Percentiles rank a stretch among this genome's conserved stretches.
Conservation (phyloP, 75 land plant genomes). For the Larix kaempferi region DNA sequence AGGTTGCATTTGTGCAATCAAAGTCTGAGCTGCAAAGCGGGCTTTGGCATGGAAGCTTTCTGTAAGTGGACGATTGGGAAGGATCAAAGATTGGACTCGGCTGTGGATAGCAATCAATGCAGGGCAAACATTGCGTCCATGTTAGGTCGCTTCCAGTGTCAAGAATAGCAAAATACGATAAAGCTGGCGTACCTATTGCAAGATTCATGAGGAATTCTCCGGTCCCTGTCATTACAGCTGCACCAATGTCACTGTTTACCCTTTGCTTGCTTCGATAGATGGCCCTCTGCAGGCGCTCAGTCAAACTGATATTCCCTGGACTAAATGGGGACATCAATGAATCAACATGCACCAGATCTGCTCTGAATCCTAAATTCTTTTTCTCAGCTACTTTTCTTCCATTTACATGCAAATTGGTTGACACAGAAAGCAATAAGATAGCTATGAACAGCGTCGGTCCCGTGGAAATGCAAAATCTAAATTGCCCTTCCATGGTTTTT, state of each 20-base stretch:
- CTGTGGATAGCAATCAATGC: slow-evolving; percentile 24
- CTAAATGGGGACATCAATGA: neutral
- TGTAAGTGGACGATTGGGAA: slow-evolving; percentile 6
- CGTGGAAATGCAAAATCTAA: too few species aligned
- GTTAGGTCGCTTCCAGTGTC: slow-evolving; percentile 20
- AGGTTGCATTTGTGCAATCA: neutral
- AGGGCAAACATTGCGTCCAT: slow-evolving; percentile 34
- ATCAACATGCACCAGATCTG: neutral
- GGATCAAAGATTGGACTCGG: slow-evolving; percentile 25
- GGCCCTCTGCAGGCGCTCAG: neutral
- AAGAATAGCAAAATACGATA: neutral
- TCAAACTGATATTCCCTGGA: neutral
- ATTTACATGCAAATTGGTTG: too few species aligned
- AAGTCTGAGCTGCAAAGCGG: too few species aligned
- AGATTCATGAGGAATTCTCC: neutral
- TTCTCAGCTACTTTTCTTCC: too few species aligned
- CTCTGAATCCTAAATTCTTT: neutral
- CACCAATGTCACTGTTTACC: neutral
- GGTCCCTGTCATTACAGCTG: neutral
- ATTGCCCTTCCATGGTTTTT: too few species aligned
- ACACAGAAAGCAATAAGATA: too few species aligned
- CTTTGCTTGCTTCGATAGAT: slow-evolving; percentile 1
- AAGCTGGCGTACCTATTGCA: neutral
- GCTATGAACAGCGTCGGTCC: too few species aligned
- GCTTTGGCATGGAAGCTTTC: slow-evolving; percentile 3